Evolutionary conservation across 805 yeast genomes (phyloP).

Genomic region (baker's yeast (Saccharomyces cerevisiae)): DNA sequence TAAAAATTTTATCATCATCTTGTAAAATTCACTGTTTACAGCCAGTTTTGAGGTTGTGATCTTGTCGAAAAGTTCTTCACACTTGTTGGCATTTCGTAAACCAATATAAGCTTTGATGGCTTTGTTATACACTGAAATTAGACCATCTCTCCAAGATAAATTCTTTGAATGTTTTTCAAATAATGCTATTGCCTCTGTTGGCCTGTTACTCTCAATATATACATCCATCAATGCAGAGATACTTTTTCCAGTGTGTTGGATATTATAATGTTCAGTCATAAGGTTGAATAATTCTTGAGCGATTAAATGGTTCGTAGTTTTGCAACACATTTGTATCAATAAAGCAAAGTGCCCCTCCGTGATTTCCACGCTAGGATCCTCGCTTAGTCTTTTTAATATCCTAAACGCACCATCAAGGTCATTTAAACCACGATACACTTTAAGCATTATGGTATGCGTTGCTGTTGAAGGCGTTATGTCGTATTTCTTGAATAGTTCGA

Average conservation of each 20-base stretch:
- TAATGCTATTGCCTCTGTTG: slow-evolving; percentile 14
- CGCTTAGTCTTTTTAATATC: slow-evolving; percentile 24
- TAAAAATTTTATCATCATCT: slow-evolving; percentile 15
- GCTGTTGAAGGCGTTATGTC: slow-evolving; percentile 21
- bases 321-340: slow-evolving; percentile 22
- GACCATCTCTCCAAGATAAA: background rate
- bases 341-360: slow-evolving; percentile 22
- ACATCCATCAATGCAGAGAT: slow-evolving; percentile 24
- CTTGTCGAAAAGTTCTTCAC: slow-evolving; percentile 14
- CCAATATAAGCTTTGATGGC: slow-evolving; percentile 19
- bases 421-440: slow-evolving; percentile 18
- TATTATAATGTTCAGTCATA: slow-evolving; percentile 24
- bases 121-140: slow-evolving; percentile 17
- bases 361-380: slow-evolving; percentile 9
- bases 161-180: slow-evolving; percentile 14
- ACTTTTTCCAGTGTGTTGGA: slow-evolving; percentile 21
- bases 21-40: slow-evolving; percentile 20
- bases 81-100: slow-evolving; percentile 8
- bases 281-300: slow-evolving; percentile 27
- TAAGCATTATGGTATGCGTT: slow-evolving; percentile 24
- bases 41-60: slow-evolving; percentile 7
- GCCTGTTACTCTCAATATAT: slow-evolving; percentile 16
- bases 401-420: slow-evolving; percentile 28
- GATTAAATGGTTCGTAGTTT: slow-evolving; percentile 19
- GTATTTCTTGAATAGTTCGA: slow-evolving; percentile 25